Conservation (phyloP, 257 asterid species). For the Plectranthus barbatus region DNA sequence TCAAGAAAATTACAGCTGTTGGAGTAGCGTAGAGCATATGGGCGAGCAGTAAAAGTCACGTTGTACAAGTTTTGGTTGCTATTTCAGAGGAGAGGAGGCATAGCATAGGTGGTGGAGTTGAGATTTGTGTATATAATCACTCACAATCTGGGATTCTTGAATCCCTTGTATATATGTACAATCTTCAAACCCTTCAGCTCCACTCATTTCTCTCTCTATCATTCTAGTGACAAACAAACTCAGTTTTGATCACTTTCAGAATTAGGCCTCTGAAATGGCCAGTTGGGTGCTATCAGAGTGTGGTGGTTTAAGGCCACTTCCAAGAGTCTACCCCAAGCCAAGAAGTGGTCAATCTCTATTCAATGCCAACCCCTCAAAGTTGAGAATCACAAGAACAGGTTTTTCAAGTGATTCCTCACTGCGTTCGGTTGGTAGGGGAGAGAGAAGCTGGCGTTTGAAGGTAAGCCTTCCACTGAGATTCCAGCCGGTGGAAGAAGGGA, state of each 20-base stretch:
- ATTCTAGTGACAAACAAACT: not conserved
- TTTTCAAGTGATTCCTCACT: constrained; percentile 15
- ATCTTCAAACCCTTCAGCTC: constrained; percentile 7
- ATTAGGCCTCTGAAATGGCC: constrained; percentile 23
- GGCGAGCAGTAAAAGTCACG: constrained; percentile 3
- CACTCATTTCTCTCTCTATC: constrained; percentile 16
- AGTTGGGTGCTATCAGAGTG: constrained; percentile 36
- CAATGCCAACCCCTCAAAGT: constrained; percentile 15
- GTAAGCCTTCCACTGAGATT: constrained; percentile 71
- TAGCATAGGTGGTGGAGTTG: not conserved
- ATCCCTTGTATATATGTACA: not conserved
- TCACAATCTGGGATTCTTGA: constrained; percentile 16
- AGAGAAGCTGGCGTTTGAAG: constrained; percentile 54
- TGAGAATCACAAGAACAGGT: constrained; percentile 30
- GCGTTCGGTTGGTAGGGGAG: constrained; percentile 10
- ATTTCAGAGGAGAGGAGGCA: too few species aligned
- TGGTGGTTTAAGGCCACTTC: constrained; percentile 34
- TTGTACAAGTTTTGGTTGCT: not conserved
- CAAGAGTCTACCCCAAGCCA: constrained; percentile 37
- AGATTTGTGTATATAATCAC: constrained; percentile 1
- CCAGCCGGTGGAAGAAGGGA: constrained; percentile 38
- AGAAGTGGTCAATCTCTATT: constrained; percentile 18
- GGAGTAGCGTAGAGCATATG: not conserved
- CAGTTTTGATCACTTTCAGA: constrained; percentile 8
- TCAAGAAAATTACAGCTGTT: not conserved